Base-by-base conservation (phyloP, 208 protist species). In the Eutreptiella sp. region DNA sequence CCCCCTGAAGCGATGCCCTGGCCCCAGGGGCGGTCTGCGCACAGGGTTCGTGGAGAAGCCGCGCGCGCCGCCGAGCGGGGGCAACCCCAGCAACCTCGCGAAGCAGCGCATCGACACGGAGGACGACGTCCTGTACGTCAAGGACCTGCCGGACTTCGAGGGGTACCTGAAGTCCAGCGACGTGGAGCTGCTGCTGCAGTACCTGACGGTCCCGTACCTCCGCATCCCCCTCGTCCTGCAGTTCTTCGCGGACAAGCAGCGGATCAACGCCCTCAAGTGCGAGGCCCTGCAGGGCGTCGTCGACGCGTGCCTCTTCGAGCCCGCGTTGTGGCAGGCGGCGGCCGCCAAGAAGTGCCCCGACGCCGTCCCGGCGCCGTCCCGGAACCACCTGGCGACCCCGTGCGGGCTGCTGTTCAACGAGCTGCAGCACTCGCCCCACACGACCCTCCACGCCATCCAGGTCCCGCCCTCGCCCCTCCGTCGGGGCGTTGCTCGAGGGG, bases 251-350 rank as follows among this genome's bases (percentile, higher is more conserved):
- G 75, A 57, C 21, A 47, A 79, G 23, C 71, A 78, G 46, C 57
- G 78, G 43, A 69, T 84, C 26, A 73, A 80, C 66, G 14, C 58
- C 24, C 68, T 84, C 4, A 41, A 53, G 41, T 32, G 33, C 32
- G 4, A 2, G 9, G 45, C 64, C 58, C 68, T 85, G 70, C 77
- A 75, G 33, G 35, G 59, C 4, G 46, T 85, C 21, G 53, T 85
- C 4, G 79, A 85, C 59, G 63, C 61, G 11, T 68, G 76, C 1
- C 52, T 85, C 27, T 85, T 85, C 32, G 79, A 85, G 67, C 79
- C 79, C 1, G 74, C 72, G 19, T 7, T 38, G 11, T 9, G 23
- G 38, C 24, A 38, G 5, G 39, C 52, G 16, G 48, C 38, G 0
- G 57, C 68, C 7, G 62, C 60, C 36, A 71, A 70, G 7, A 33